phyloP scores from a whole-genome alignment of 2,329 filamentous ascomycete species.

The Colletotrichum eleusines region DNA sequence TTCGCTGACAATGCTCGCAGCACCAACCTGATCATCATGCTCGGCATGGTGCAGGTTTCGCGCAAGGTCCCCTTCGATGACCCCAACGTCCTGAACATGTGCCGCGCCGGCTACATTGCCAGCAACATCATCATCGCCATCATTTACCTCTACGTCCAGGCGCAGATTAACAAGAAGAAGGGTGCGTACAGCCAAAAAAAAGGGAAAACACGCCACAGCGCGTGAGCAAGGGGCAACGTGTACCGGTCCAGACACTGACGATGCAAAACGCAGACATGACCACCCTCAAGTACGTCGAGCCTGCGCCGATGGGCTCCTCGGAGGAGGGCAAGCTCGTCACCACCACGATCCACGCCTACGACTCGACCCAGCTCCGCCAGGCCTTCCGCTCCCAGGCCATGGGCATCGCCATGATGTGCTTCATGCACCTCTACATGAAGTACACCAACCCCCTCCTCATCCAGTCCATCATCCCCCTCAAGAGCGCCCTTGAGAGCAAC shows the following conservation, averaged over 20 bases:
- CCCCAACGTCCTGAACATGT: slow-evolving; percentile 69
- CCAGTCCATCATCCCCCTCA: slow-evolving; percentile 98
- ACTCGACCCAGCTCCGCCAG: slow-evolving; percentile 84
- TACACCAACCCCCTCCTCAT: slow-evolving; percentile 99
- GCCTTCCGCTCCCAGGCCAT: slow-evolving; percentile 93
- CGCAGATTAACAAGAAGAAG: slow-evolving; percentile 95
- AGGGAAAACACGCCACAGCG: not conserved
- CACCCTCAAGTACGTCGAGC: slow-evolving; percentile 98
- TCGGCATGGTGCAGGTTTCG: slow-evolving; percentile 97
- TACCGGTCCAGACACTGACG: slow-evolving; percentile 25
- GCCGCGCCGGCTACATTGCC: slow-evolving; percentile 66
- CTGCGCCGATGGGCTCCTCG: slow-evolving; percentile 88
- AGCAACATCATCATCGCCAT: slow-evolving; percentile 85
- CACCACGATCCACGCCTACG: slow-evolving; percentile 96
- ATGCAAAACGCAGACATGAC: slow-evolving; percentile 78
- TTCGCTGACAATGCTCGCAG: slow-evolving; percentile 62
- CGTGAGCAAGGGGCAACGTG: not conserved
- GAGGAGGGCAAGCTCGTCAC: slow-evolving; percentile 97
- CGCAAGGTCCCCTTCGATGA: slow-evolving; percentile 97
- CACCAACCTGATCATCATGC: slow-evolving; percentile 93
- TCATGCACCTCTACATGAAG: slow-evolving; percentile 99
- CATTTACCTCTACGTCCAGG: slow-evolving; percentile 88
- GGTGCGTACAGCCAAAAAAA: slow-evolving; percentile 68
- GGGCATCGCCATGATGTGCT: slow-evolving; percentile 97
- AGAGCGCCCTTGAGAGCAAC: slow-evolving; percentile 95